These are phyloP conservation scores for Yamadazyma akitaensis DNA, from an alignment of 805 yeast genomes.

Conservation along the genomic window DNA sequence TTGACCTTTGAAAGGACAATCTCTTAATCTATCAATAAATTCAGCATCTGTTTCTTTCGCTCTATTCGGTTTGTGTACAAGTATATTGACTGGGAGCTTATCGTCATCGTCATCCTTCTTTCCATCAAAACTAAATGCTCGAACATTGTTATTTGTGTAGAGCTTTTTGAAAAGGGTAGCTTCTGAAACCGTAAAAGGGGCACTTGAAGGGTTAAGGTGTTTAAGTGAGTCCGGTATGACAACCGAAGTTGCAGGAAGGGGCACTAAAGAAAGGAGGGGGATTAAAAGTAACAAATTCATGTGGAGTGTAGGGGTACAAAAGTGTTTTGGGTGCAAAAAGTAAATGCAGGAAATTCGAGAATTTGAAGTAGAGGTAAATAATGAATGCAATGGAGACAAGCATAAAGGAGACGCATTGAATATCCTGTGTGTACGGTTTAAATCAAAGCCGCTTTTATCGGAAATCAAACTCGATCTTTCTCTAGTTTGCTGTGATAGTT, in stretches of 20 bases:
- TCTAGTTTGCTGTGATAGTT: no score
- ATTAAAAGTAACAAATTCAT: no score
- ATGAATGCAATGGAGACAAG: no score
- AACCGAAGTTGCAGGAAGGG: not conserved
- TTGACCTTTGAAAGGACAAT: not conserved
- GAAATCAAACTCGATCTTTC: no score
- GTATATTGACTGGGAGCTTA: constrained; percentile 10
- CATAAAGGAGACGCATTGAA: no score
- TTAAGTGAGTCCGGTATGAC: not conserved
- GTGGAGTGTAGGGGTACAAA: not conserved
- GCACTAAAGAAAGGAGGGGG: not conserved
- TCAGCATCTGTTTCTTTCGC: constrained; percentile 8
- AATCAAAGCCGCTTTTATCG: no score
- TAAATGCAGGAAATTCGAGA: constrained; percentile 15
- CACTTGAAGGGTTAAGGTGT: not conserved
- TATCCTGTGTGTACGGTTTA: no score
- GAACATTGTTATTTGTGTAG: constrained; percentile 5
- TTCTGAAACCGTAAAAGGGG: constrained; percentile 1
- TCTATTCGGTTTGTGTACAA: constrained; percentile 10
- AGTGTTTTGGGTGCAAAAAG: constrained; percentile 20
- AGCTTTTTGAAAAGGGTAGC: constrained; percentile 10
- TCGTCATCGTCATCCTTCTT: constrained; percentile 11
- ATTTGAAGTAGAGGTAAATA: no score
- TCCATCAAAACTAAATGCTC: constrained; percentile 7
- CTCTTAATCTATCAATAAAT: constrained; percentile 11